A percentile compares a stretch with the other conserved stretches of the same genome.
Evolutionary conservation across 768 basidiomycete genomes (phyloP).

Genomic region (Hygrophoropsis aurantiaca): DNA sequence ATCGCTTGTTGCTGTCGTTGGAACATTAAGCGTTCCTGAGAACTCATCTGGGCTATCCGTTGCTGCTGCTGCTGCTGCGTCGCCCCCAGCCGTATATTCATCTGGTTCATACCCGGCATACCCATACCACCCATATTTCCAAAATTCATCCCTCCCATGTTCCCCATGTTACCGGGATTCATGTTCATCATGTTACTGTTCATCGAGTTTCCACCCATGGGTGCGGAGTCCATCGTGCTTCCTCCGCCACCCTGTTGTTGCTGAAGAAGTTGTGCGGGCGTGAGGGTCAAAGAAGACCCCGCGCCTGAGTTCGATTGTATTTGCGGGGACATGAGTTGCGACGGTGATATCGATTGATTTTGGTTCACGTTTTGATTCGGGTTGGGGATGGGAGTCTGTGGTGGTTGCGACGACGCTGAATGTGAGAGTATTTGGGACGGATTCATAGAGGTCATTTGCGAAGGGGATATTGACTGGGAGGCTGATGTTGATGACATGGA

Average conservation of each 20-base stretch:
- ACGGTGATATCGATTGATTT: conserved; percentile 6
- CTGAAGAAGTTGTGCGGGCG: conserved; percentile 35
- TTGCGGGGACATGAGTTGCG: conserved; percentile 23
- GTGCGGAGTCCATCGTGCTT: conserved; percentile 7
- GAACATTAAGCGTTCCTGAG: conserved; percentile 25
- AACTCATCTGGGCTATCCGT: conserved; percentile 28
- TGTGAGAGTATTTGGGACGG: not conserved
- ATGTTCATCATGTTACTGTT: conserved; percentile 13
- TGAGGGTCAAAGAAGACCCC: conserved; percentile 25
- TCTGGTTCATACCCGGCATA: conserved; percentile 13
- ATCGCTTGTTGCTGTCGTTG: conserved; percentile 27
- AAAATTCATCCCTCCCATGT: conserved; percentile 18
- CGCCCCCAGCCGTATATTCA: conserved; percentile 24
- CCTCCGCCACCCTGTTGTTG: conserved; percentile 27
- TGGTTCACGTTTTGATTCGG: conserved; percentile 1
- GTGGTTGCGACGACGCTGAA: conserved; percentile 1
- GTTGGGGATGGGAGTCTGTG: conserved; percentile 2
- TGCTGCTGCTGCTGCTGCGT: conserved; percentile 23
- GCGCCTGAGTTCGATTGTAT: conserved; percentile 10
- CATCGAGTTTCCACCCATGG: conserved; percentile 3
- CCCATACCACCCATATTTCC: conserved; percentile 18
- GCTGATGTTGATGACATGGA: conserved; percentile 2
- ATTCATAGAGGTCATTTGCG: conserved; percentile 9
- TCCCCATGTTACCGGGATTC: conserved; percentile 18
- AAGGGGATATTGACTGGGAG: conserved; percentile 7